These are phyloP conservation scores for Naganishia vaughanmartiniae DNA, from an alignment of 768 basidiomycete genomes.

Conservation along the genomic window DNA sequence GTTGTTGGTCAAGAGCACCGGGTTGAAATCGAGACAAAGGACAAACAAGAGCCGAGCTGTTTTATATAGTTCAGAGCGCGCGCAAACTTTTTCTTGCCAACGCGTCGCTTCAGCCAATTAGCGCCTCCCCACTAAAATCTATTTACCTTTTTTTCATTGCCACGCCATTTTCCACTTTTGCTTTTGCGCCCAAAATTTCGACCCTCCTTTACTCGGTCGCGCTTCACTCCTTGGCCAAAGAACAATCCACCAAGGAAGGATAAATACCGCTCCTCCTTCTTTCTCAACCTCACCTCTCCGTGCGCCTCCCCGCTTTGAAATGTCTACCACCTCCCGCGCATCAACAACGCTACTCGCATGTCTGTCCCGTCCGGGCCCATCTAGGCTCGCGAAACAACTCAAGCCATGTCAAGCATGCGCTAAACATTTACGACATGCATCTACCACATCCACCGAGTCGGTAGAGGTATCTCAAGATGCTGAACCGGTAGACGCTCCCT, in stretches of 20 bases:
- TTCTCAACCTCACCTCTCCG: not conserved
- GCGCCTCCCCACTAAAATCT: not conserved
- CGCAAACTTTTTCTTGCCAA: too few relatives aligned
- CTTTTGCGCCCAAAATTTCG: not conserved
- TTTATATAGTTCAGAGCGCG: too few relatives aligned
- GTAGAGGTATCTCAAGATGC: not conserved
- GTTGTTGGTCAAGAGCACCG: too few relatives aligned
- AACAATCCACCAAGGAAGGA: not conserved
- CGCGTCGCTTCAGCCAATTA: too few relatives aligned
- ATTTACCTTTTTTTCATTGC: not conserved
- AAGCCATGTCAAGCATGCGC: slow-evolving; percentile 25
- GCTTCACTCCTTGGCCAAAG: not conserved
- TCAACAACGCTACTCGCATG: slow-evolving; percentile 24
- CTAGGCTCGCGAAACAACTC: slow-evolving; percentile 24
- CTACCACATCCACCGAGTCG: slow-evolving; percentile 9
- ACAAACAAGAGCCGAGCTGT: too few relatives aligned
- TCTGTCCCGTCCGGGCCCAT: slow-evolving; percentile 30
- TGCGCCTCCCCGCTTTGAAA: not conserved
- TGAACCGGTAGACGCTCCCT: not conserved
- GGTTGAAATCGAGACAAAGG: too few relatives aligned
- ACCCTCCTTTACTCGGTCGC: not conserved
- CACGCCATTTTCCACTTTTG: not conserved
- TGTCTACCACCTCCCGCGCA: slow-evolving; percentile 1
- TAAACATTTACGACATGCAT: slow-evolving; percentile 15
- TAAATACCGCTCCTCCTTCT: not conserved